A percentile compares a stretch with the other conserved stretches of the same genome.
Evolutionary conservation across 2,329 filamentous ascomycete species (phyloP).

Genomic region (Diaporthe sp.): DNA sequence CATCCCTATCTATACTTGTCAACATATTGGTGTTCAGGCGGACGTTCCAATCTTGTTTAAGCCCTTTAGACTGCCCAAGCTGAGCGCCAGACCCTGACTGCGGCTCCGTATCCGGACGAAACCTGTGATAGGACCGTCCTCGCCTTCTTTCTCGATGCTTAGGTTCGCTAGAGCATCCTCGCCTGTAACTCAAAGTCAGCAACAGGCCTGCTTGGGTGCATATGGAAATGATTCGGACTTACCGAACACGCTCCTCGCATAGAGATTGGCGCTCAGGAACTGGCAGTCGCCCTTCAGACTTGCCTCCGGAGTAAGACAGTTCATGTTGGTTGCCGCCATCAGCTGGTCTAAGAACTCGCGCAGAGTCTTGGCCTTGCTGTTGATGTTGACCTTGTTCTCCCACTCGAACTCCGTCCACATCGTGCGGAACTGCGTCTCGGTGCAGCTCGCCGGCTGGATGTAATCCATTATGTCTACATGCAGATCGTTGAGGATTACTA

Average conservation of each 20-base stretch:
- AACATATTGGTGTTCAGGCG: slow-evolving; percentile 45
- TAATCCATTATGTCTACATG: slow-evolving; percentile 99
- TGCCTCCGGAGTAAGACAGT: slow-evolving; percentile 94
- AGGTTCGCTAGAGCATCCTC: slow-evolving; percentile 98
- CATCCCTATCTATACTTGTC: slow-evolving; percentile 25
- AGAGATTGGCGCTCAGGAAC: slow-evolving; percentile 96
- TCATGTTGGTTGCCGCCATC: slow-evolving; percentile 99
- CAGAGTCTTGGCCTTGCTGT: slow-evolving; percentile 93
- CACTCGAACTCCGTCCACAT: slow-evolving; percentile 99
- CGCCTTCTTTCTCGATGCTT: slow-evolving; percentile 97
- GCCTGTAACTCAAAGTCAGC: slow-evolving; percentile 65
- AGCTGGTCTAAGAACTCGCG: slow-evolving; percentile 93
- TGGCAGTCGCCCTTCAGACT: slow-evolving; percentile 98
- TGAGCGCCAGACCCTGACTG: slow-evolving; percentile 93
- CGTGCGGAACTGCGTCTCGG: slow-evolving; percentile 98
- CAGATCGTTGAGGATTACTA: slow-evolving; percentile 97
- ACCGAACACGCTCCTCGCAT: slow-evolving; percentile 98
- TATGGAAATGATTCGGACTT: slow-evolving; percentile 60
- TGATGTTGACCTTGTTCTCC: slow-evolving; percentile 99
- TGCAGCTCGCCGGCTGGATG: slow-evolving; percentile 96
- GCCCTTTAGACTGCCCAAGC: slow-evolving; percentile 93
- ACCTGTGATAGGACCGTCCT: slow-evolving; percentile 93
- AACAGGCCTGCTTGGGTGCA: slow-evolving; percentile 28
- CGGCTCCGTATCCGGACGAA: slow-evolving; percentile 98
- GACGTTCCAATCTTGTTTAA: slow-evolving; percentile 81